These are phyloP conservation scores for Aspergillus luchuensis DNA, from an alignment of 2,329 filamentous ascomycete species.

Conservation along the genomic window DNA sequence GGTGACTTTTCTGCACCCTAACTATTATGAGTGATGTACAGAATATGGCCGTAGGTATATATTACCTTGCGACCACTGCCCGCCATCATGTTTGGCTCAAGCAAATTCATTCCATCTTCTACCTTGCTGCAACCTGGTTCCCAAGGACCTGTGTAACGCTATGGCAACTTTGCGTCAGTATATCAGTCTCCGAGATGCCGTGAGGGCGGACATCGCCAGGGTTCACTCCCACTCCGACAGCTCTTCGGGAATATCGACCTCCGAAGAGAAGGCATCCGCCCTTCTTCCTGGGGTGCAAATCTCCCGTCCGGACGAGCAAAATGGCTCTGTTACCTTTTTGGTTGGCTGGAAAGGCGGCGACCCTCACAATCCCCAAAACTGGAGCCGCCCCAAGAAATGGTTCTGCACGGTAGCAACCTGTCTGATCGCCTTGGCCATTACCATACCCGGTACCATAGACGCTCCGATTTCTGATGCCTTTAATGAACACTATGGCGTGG, in stretches of 20 bases:
- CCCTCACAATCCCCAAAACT: background rate
- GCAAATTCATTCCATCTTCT: background rate
- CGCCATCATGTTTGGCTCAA: background rate
- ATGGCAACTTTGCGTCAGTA: constrained; percentile 7
- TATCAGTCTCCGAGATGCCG: background rate
- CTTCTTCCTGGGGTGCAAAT: background rate
- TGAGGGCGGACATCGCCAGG: background rate
- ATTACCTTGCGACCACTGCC: too few relatives aligned
- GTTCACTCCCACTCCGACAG: background rate
- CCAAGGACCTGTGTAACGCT: background rate
- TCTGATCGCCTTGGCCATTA: constrained; percentile 1
- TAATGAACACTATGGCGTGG: constrained; percentile 1
- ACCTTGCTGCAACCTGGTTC: background rate
- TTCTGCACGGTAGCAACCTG: constrained; percentile 1
- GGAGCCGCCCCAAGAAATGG: constrained; percentile 1
- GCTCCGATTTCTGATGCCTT: background rate
- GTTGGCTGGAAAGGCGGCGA: constrained; percentile 1
- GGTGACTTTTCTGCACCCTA: too few relatives aligned
- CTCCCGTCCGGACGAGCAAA: background rate
- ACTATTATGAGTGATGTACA: too few relatives aligned
- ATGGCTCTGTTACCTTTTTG: background rate
- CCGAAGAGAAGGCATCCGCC: background rate
- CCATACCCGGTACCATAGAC: constrained; percentile 3
- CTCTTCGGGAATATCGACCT: background rate
- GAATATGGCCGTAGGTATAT: too few relatives aligned